Conservation (phyloP, 2,329 filamentous ascomycete genomes). For the Coniella lustricola region DNA sequence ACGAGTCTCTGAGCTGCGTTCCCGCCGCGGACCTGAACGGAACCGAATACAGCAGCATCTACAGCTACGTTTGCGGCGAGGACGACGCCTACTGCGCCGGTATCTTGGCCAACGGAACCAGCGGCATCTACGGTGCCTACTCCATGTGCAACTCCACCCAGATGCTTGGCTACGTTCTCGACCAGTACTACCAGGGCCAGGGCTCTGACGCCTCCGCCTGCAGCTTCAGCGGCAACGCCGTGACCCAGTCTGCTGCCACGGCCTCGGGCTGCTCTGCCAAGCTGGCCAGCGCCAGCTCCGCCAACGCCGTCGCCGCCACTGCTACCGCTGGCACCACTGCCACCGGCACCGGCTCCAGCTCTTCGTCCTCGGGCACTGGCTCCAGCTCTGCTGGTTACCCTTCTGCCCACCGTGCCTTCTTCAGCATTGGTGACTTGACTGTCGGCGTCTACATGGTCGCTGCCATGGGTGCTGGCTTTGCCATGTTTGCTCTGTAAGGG, state of each 20-base stretch:
- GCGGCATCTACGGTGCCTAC: constrained; percentile 68
- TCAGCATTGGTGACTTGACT: constrained; percentile 40
- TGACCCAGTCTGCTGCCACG: constrained; percentile 29
- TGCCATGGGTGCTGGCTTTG: constrained; percentile 45
- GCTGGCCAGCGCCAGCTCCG: constrained; percentile 56
- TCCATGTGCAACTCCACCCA: constrained; percentile 66
- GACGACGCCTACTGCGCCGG: constrained; percentile 53
- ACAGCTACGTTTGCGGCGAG: constrained; percentile 64
- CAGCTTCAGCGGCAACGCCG: constrained; percentile 62
- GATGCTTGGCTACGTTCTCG: constrained; percentile 67
- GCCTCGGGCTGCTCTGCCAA: constrained; percentile 49
- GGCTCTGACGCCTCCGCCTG: constrained; percentile 53
- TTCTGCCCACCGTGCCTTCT: constrained; percentile 30
- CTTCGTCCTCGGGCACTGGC: constrained; percentile 16
- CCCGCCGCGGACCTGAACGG: constrained; percentile 51
- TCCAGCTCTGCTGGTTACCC: constrained; percentile 32
- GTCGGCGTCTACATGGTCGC: constrained; percentile 45
- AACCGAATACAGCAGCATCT: constrained; percentile 60
- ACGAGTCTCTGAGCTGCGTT: constrained; percentile 62
- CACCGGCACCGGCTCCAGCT: constrained; percentile 20
- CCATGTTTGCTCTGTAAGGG: constrained; percentile 46
- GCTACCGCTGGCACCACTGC: constrained; percentile 33
- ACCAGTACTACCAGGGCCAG: constrained; percentile 62
- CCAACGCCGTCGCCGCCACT: constrained; percentile 39
- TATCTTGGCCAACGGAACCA: constrained; percentile 60